Percentiles rank a stretch among this genome's conserved stretches.
These are phyloP conservation scores for Albifimbria verrucaria DNA, from an alignment of 2,329 filamentous ascomycete species.

Conservation along the genomic window DNA sequence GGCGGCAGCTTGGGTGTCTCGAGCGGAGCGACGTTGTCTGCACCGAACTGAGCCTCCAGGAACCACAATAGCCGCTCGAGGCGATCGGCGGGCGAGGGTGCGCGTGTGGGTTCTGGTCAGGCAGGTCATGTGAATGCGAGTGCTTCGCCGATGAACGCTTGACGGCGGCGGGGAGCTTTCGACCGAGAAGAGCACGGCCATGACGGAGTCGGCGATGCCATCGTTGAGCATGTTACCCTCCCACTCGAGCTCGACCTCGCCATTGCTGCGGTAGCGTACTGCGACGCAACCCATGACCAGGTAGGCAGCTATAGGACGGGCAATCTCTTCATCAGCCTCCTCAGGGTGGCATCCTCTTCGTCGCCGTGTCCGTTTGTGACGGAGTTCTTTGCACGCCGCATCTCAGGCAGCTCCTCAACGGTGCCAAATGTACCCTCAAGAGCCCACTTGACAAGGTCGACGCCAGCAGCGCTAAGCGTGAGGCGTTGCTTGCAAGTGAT, in stretches of 20 bases:
- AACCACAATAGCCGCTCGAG: conserved; percentile 89
- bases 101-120: conserved; percentile 66
- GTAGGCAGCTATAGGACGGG: conserved; percentile 53
- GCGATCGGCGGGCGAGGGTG: conserved; percentile 70
- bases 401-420: conserved; percentile 66
- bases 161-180: conserved; percentile 91
- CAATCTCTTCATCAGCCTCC: conserved; percentile 57
- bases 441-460: conserved; percentile 91
- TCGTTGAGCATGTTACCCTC: conserved; percentile 98
- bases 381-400: conserved; percentile 33
- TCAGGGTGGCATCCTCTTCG: conserved; percentile 33
- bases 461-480: conserved; percentile 79
- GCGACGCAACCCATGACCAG: conserved; percentile 87
- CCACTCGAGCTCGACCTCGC: conserved; percentile 91
- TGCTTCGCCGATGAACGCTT: conserved; percentile 55
- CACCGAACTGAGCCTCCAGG: conserved; percentile 92
- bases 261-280: conserved; percentile 72
- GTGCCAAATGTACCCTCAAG: conserved; percentile 91
- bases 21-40: conserved; percentile 76
- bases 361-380: conserved; percentile 18
- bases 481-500: conserved; percentile 91
- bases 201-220: conserved; percentile 93
- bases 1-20: conserved; percentile 55
- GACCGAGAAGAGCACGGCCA: conserved; percentile 86
- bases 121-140: conserved; percentile 25